phyloP scores from a whole-genome alignment of 495 filamentous ascomycete genomes.

The Hypoxylon fragiforme region DNA sequence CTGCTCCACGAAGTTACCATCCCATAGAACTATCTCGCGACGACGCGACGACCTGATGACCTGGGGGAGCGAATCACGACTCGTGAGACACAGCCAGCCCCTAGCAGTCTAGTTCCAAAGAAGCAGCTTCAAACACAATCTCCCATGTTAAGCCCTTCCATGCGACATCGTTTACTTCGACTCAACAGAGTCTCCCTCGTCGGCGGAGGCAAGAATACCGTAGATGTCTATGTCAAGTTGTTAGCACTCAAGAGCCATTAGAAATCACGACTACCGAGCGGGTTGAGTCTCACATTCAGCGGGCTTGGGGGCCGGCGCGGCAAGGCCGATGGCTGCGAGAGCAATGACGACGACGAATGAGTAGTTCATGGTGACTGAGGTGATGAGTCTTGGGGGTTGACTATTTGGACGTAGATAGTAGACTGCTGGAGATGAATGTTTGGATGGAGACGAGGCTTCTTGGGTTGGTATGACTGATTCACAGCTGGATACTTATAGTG shows the following conservation, averaged over 20 bases:
- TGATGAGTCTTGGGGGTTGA: neutral
- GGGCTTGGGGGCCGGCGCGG: constrained; percentile 5
- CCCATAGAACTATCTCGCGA: too few species aligned
- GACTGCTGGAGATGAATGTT: neutral
- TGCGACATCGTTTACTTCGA: neutral
- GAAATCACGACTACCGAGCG: neutral
- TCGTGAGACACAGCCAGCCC: too few species aligned
- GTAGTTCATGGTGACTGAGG: constrained; percentile 8
- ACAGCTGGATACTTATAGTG: too few species aligned
- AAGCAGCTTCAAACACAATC: too few species aligned
- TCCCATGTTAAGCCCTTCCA: too few species aligned
- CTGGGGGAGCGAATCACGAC: too few species aligned
- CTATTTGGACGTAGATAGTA: neutral
- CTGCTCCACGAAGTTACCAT: too few species aligned
- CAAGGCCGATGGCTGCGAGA: constrained; percentile 8
- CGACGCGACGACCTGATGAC: too few species aligned
- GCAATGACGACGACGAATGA: constrained; percentile 6
- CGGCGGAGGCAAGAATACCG: neutral
- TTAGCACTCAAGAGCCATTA: neutral
- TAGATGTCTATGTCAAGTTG: constrained; percentile 4
- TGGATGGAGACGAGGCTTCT: neutral
- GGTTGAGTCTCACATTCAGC: constrained; percentile 10
- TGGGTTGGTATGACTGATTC: too few species aligned
- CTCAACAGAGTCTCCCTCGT: constrained; percentile 13
- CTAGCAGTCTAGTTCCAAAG: too few species aligned